Conservation (phyloP, 257 asterid genomes). For the Leonotis leonurus region DNA sequence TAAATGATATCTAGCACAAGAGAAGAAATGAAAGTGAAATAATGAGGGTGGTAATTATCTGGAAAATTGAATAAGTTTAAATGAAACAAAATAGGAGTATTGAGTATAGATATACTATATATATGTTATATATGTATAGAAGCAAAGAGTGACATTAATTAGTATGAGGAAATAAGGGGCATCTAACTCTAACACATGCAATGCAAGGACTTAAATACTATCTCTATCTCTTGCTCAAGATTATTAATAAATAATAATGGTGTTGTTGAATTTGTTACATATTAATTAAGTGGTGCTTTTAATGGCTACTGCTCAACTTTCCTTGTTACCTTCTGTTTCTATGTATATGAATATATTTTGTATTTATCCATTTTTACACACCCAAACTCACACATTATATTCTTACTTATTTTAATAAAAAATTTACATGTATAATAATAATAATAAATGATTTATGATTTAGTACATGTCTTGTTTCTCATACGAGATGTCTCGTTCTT, state of each 20-base stretch:
- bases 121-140: no score
- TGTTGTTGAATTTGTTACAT: conserved; percentile 60
- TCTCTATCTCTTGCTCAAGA: conserved; percentile 18
- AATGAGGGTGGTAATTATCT: background rate
- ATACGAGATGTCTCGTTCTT: no score
- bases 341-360: no score
- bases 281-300: conserved; percentile 44
- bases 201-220: conserved; percentile 26
- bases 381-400: no score
- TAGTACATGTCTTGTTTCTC: no score
- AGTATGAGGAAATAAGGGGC: conserved; percentile 22
- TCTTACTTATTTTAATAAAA: no score
- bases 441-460: no score
- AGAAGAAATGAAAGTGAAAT: background rate
- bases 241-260: conserved; percentile 40
- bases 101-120: no score
- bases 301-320: conserved; percentile 38
- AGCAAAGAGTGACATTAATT: conserved; percentile 5
- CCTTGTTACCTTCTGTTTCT: conserved; percentile 1
- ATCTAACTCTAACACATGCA: no score
- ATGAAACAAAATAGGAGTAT: background rate
- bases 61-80: conserved; percentile 8
- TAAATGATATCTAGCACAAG: background rate
- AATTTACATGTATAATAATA: no score
- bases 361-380: no score